Evolutionary conservation across 2,329 filamentous ascomycete species (phyloP).

Genomic region (Arthrobotrys sphaeroides): DNA sequence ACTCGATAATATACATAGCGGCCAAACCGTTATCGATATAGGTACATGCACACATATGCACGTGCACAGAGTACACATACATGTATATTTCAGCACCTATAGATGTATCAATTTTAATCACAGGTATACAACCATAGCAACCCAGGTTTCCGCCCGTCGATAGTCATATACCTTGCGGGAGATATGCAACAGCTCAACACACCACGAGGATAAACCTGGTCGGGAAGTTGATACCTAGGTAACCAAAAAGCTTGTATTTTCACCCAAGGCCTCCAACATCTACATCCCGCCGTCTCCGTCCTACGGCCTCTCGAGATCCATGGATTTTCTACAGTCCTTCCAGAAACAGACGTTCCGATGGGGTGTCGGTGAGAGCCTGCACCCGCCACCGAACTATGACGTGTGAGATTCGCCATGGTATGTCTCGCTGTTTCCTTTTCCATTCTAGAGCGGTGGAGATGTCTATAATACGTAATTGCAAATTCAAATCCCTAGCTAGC

Average conservation of each 20-base stretch:
- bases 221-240: slow-evolving; percentile 37
- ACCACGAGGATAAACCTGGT: slow-evolving; percentile 32
- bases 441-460: not conserved
- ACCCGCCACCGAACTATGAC: not conserved
- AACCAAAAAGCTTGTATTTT: slow-evolving; percentile 39
- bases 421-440: not conserved
- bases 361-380: not conserved
- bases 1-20: no score
- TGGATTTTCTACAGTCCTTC: slow-evolving; percentile 42
- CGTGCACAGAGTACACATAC: no score
- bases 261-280: slow-evolving; percentile 44
- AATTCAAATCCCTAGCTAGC: not conserved
- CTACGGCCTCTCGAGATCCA: slow-evolving; percentile 18
- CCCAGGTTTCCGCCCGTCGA: slow-evolving; percentile 5
- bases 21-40: no score
- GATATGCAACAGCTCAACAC: slow-evolving; percentile 15
- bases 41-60: no score
- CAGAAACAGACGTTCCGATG: slow-evolving; percentile 24
- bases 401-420: not conserved
- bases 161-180: not conserved
- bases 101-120: no score
- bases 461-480: not conserved
- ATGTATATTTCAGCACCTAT: not conserved
- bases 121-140: not conserved
- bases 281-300: slow-evolving; percentile 33